These are phyloP conservation scores for maize (Zea mays) DNA, from an alignment of 176 grass and related monocot genomes.

Conservation along the genomic window DNA sequence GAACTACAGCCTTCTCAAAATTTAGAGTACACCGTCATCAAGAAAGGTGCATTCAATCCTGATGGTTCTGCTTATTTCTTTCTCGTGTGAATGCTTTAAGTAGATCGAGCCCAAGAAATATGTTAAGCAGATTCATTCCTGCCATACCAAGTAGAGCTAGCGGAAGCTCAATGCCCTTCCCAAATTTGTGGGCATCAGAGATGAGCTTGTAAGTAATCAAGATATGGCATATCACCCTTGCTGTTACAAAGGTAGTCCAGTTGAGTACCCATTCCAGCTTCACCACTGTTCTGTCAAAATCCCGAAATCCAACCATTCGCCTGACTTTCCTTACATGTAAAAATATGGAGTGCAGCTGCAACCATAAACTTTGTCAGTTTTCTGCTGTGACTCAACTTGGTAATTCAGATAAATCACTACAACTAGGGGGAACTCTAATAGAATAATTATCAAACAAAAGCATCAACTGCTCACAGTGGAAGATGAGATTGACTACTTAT, in stretches of 20 bases:
- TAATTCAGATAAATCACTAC: conserved; percentile 4
- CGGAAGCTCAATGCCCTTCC: conserved; percentile 75
- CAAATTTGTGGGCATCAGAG: conserved; percentile 78
- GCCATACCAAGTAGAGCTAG: conserved; percentile 88
- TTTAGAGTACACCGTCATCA: conserved; percentile 24
- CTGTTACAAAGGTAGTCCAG: conserved; percentile 67
- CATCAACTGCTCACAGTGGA: conserved; percentile 5
- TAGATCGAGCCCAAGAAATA: conserved; percentile 80
- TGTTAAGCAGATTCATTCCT: conserved; percentile 89
- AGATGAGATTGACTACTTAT: background rate
- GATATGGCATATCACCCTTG: conserved; percentile 70
- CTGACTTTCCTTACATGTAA: conserved; percentile 84
- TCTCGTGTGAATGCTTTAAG: conserved; percentile 65
- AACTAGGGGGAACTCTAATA: background rate
- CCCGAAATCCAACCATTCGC: conserved; percentile 71
- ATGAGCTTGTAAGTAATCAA: conserved; percentile 84
- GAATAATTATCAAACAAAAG: background rate
- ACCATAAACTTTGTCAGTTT: conserved; percentile 32
- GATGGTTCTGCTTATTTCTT: conserved; percentile 64
- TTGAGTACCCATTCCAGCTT: conserved; percentile 89
- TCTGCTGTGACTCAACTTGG: conserved; percentile 11
- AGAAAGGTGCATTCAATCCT: conserved; percentile 48
- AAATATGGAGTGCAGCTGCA: conserved; percentile 91
- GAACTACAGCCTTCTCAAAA: conserved; percentile 36
- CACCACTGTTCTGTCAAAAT: conserved; percentile 59